Base-by-base conservation (phyloP, 257 asterid genomes). In the Misopates orontium region DNA sequence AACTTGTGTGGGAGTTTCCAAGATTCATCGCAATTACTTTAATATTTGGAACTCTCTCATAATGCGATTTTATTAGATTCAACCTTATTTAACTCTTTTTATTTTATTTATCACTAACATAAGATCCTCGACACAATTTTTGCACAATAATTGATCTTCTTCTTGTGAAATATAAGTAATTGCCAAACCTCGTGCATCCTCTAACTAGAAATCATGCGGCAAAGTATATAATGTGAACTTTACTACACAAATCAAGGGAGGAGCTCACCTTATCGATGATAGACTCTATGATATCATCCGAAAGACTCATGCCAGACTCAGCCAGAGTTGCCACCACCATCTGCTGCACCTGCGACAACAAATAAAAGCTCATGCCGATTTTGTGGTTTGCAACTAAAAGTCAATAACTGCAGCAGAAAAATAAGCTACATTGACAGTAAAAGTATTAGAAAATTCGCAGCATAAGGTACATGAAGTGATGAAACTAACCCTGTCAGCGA, bases 321-420 rank as follows among this genome's bases (percentile, higher is more conserved):
- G 95, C 98, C 71, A 88, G 91, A 8, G 98, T 91, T 63, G 98
- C 98, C 59, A 88, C 98, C 56, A 88, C 95, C 98, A 91, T 91
- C 81, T 91, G 96, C 81, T 91, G 88, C 62, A 91, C 94, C 98
- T 91, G 60, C 69, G 75, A 50, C 16, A 32, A 60, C 67, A 16
- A 20, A 62, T 25, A 48, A 78, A 54, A 56, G 53, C 39, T 78
- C 73, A 62, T 50, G 47, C n/a, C n/a, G 48, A 71, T 62, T 66
- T 23, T 28, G 36, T 28, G 6, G 2, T 28, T 28, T 28, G 36
- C 36, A 28, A 28, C 36, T 28, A 28, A 28, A 28, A 28, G 36
- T n/a, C 36, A 28, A 28, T 28, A 28, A 6, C 2, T 49, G 65
- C 57, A 41, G 10, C n/a, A n/a, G n/a, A n/a, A n/a, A 7, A 22